phyloP scores from a whole-genome alignment of 2,329 filamentous ascomycete species.

The Sclerotinia spermophila region DNA sequence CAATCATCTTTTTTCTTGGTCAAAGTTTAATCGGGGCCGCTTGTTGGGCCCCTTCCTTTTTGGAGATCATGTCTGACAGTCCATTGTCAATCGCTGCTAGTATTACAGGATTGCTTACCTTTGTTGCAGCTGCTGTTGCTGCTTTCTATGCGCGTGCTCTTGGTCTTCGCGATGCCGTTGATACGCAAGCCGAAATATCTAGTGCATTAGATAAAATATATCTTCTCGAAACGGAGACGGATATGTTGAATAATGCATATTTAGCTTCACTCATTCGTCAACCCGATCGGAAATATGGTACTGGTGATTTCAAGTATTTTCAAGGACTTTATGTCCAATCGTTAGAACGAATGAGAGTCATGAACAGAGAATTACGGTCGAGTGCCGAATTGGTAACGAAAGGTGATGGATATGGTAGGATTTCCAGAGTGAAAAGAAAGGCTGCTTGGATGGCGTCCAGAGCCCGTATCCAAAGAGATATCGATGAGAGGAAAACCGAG shows the following conservation, averaged over 20 bases:
- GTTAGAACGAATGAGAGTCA: conserved; percentile 23
- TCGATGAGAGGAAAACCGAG: conserved; percentile 26
- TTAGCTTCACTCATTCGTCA: conserved; percentile 26
- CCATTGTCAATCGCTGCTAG: conserved; percentile 22
- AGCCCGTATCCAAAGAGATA: conserved; percentile 24
- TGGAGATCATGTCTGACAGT: conserved; percentile 10
- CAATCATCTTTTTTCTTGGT: background rate
- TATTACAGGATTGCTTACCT: conserved; percentile 27
- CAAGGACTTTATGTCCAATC: conserved; percentile 24
- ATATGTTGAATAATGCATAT: conserved; percentile 29
- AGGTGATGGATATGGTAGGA: conserved; percentile 25
- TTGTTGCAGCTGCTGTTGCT: conserved; percentile 24
- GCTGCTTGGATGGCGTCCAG: conserved; percentile 27
- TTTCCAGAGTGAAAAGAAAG: conserved; percentile 26
- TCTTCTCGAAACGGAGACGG: conserved; percentile 27
- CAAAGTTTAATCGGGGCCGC: background rate
- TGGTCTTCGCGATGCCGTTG: conserved; percentile 26
- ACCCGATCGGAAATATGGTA: conserved; percentile 24
- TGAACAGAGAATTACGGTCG: conserved; percentile 23
- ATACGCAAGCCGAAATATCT: conserved; percentile 27
- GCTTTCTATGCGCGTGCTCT: conserved; percentile 26
- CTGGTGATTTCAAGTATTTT: conserved; percentile 28
- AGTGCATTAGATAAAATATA: conserved; percentile 27
- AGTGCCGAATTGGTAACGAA: conserved; percentile 20
- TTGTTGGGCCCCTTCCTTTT: background rate